phyloP scores from a whole-genome alignment of 257 asterid genomes.

The Solanum virginianum region DNA sequence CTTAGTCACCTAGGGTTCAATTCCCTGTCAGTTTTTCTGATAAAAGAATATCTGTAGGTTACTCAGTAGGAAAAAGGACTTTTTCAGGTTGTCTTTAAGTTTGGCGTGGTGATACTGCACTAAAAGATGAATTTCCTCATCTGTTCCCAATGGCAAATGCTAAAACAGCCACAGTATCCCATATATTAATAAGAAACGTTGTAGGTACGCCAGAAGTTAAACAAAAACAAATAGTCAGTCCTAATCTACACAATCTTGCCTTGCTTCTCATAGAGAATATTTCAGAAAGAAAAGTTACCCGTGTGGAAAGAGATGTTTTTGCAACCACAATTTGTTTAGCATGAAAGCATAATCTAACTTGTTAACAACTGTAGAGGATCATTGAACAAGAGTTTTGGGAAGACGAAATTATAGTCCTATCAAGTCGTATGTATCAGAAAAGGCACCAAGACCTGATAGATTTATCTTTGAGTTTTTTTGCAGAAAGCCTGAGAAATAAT shows the following conservation, averaged over 20 bases:
- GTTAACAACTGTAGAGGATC: background rate
- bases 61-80: background rate
- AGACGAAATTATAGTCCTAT: too few relatives aligned
- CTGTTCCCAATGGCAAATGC: background rate
- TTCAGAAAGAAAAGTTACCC: background rate
- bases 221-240: background rate
- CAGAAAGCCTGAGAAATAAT: too few relatives aligned
- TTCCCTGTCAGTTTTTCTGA: background rate
- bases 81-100: background rate
- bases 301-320: background rate
- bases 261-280: background rate
- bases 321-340: background rate
- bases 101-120: background rate
- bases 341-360: background rate
- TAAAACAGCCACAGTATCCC: background rate
- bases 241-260: background rate
- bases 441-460: too few relatives aligned
- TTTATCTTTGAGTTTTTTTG: too few relatives aligned
- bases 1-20: background rate
- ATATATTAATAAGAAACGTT: background rate
- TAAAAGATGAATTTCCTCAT: background rate
- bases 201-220: background rate
- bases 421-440: too few relatives aligned
- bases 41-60: background rate
- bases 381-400: too few relatives aligned